Percentiles rank a stretch among this genome's conserved stretches.
Conservation (phyloP, 305 asterid genomes). For the Stenogyne calaminthoides region DNA sequence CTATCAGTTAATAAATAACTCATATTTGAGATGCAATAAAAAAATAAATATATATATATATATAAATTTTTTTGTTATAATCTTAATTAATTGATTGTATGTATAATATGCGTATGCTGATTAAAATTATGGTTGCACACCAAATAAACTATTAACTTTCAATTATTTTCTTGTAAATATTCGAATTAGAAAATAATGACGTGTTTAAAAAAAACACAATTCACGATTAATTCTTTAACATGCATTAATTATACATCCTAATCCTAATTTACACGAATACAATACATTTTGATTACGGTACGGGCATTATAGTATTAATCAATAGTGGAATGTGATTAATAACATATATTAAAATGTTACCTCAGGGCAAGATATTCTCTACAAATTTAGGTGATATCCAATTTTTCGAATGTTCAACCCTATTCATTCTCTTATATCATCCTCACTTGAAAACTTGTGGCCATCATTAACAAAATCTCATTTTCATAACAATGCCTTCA, state of each 20-base stretch:
- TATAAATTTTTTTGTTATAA: too few relatives aligned
- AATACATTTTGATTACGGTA: constrained; percentile 4
- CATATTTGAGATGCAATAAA: too few relatives aligned
- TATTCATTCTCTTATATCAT: constrained; percentile 23
- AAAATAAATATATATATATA: too few relatives aligned
- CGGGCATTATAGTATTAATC: background rate
- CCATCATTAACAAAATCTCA: constrained; percentile 20
- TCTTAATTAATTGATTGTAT: too few relatives aligned
- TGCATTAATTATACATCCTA: too few relatives aligned
- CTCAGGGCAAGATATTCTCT: constrained; percentile 25
- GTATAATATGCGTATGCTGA: too few relatives aligned
- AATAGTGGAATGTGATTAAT: constrained; percentile 21
- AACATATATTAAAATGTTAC: constrained; percentile 24
- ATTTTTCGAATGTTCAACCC: background rate
- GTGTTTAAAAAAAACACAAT: background rate
- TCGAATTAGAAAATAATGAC: background rate
- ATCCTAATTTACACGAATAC: background rate
- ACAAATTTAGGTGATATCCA: constrained; percentile 26
- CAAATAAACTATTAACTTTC: too few relatives aligned
- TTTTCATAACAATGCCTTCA: constrained; percentile 34
- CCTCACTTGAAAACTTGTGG: constrained; percentile 33
- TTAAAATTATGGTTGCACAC: too few relatives aligned
- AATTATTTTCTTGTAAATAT: background rate
- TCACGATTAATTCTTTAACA: background rate
- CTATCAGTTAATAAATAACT: too few relatives aligned